Base-by-base conservation (phyloP, 2,329 filamentous ascomycete genomes). In the Cryphonectria nitschkei region DNA sequence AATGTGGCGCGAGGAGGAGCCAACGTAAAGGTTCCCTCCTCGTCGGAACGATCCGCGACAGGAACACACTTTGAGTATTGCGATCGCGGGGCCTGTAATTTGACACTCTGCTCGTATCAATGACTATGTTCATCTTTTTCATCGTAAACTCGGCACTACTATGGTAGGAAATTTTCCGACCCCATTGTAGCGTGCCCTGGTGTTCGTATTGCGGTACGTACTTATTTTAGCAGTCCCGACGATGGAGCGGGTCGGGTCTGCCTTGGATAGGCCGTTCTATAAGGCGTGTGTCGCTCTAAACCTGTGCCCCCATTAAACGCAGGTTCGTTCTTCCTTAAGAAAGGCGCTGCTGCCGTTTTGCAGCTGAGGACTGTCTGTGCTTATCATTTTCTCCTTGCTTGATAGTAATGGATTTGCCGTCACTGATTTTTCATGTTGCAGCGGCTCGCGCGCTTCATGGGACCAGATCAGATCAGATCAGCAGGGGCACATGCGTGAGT, bases 161-260 rank as follows among this genome's bases (percentile, higher is more conserved):
- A n/a, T 50, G 2, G 6, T n/a, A 58, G 26, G 54, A 32, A 16
- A 58, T 58, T 29, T 56, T 58, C 54, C 29, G 52, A 56, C 52
- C 29, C 52, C n/a, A 56, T 56, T n/a, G 52, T 16, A 56, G 26
- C 26, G 52, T 9, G n/a, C 3, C 52, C 26, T 16, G 54, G 54
- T 34, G 54, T 61, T 61, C 58, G 58, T 61, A 61, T 61, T 39
- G 58, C 34, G 16, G 13, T 50, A 50, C 34, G 13, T 50, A 50
- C 34, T 37, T 61, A 61, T 61, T 61, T 61, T 61, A 61, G 58
- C 58, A 61, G 58, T 37, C 34, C 58, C 32, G 32, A 61, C 32
- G 22, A 13, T 39, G 58, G 11, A 61, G 58, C 58, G 58, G 58
- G 58, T 39, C 58, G 58, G 58, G 58, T 39, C 58, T 34, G 58